These are phyloP conservation scores for Clonostachys rosea DNA, from an alignment of 2,329 filamentous ascomycete species.

Conservation along the genomic window DNA sequence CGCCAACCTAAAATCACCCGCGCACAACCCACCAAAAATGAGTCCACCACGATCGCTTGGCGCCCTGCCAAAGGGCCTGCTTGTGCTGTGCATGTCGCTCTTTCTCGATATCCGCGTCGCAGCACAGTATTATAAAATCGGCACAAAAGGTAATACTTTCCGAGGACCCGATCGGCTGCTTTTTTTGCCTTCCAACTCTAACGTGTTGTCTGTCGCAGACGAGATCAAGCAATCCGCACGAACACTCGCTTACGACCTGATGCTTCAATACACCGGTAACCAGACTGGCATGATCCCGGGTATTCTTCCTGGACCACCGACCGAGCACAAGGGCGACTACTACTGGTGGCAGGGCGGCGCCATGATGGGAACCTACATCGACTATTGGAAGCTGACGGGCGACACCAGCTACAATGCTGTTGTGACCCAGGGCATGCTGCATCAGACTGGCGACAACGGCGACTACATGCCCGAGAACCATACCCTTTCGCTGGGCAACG, in stretches of 20 bases:
- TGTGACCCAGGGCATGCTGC: constrained; percentile 46
- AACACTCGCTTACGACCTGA: constrained; percentile 42
- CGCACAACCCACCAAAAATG: too few species aligned
- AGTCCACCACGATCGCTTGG: too few species aligned
- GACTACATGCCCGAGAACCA: constrained; percentile 58
- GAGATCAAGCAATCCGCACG: constrained; percentile 44
- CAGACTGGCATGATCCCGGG: constrained; percentile 53
- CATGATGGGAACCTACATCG: constrained; percentile 59
- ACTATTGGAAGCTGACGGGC: constrained; percentile 63
- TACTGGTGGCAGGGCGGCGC: constrained; percentile 46
- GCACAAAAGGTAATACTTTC: too few species aligned
- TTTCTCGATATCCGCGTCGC: too few species aligned
- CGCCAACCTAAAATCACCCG: too few species aligned
- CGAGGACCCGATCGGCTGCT: too few species aligned
- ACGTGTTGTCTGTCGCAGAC: constrained; percentile 19
- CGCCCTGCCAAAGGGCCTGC: too few species aligned
- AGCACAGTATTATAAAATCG: too few species aligned
- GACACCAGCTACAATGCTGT: constrained; percentile 55
- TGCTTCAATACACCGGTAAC: constrained; percentile 51
- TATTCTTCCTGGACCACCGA: constrained; percentile 49
- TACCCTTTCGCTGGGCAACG: constrained; percentile 51
- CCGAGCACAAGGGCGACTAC: constrained; percentile 24
- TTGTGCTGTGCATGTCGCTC: too few species aligned
- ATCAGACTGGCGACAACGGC: constrained; percentile 46
- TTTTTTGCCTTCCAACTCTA: too few species aligned